Percentiles rank a stretch among this genome's conserved stretches.
These are phyloP conservation scores for Avena eriantha DNA, from an alignment of 176 grass and related monocot species.

Conservation along the genomic window DNA sequence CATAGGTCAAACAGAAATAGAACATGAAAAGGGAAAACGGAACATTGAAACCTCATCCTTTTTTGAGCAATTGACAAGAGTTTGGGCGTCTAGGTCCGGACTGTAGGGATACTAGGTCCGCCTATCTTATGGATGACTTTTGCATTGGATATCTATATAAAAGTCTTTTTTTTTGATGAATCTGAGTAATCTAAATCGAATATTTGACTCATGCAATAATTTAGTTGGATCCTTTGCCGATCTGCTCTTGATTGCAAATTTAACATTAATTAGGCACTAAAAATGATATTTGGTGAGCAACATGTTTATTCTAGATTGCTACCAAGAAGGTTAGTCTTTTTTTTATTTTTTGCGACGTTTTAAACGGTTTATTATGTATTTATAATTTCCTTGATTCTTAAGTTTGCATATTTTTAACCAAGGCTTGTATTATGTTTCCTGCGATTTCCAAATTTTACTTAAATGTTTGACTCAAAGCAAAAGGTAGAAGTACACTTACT, in stretches of 20 bases:
- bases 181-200: neutral
- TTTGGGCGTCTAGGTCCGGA: too few relatives aligned
- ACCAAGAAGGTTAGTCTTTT: too few relatives aligned
- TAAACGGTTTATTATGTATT: neutral
- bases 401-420: neutral
- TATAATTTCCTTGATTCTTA: neutral
- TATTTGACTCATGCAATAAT: neutral
- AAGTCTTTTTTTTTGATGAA: neutral
- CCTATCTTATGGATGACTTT: neutral
- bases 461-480: too few relatives aligned
- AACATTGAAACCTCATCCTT: neutral
- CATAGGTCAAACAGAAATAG: neutral
- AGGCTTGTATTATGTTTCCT: neutral
- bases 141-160: neutral
- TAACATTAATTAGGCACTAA: neutral
- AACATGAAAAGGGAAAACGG: neutral
- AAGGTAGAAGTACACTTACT: too few relatives aligned
- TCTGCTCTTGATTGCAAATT: too few relatives aligned
- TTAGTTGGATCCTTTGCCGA: neutral
- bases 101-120: too few relatives aligned
- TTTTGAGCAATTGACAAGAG: neutral
- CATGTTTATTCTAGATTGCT: too few relatives aligned
- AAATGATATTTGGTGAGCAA: too few relatives aligned
- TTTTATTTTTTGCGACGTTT: neutral
- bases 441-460: neutral